A percentile compares a stretch with the other conserved stretches of the same genome.
Conservation (phyloP, 192 early-diverging fungal species). For the Umbelopsis vinacea region DNA sequence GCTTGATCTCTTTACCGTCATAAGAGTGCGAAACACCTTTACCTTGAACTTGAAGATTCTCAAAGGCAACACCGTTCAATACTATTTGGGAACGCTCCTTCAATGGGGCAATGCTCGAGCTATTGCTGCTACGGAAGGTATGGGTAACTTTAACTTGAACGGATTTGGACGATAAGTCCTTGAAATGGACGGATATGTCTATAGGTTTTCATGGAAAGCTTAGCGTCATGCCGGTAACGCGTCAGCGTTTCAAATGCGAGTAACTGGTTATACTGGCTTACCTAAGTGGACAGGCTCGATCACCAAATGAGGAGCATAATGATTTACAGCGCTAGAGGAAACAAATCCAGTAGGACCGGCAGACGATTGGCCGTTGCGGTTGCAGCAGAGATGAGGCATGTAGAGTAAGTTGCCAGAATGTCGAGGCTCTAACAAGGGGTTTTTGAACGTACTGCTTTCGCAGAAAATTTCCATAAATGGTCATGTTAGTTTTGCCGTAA, state of each 20-base stretch:
- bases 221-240: too few relatives aligned
- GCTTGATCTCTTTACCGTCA: slow-evolving; percentile 39
- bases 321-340: slow-evolving; percentile 26
- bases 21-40: slow-evolving; percentile 30
- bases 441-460: background rate
- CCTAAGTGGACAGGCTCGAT: slow-evolving; percentile 41
- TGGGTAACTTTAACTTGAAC: slow-evolving; percentile 24
- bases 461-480: background rate
- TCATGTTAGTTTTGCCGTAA: too few relatives aligned
- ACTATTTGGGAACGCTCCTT: slow-evolving; percentile 27
- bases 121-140: slow-evolving; percentile 25
- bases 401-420: background rate
- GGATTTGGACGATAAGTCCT: slow-evolving; percentile 21
- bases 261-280: background rate
- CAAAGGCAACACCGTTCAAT: slow-evolving; percentile 45
- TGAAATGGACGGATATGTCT: slow-evolving; percentile 40
- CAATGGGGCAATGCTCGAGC: background rate
- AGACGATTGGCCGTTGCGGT: background rate
- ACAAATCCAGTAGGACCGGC: slow-evolving; percentile 24
- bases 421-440: too few relatives aligned
- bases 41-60: slow-evolving; percentile 29
- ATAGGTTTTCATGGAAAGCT: background rate
- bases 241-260: too few relatives aligned
- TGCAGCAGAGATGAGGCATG: slow-evolving; percentile 36
- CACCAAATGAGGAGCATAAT: slow-evolving; percentile 44